Percentiles rank a stretch among this genome's conserved stretches.
Conservation (phyloP, 225 moss, liverwort and hornwort genomes). For the Anthoceros angustus region DNA sequence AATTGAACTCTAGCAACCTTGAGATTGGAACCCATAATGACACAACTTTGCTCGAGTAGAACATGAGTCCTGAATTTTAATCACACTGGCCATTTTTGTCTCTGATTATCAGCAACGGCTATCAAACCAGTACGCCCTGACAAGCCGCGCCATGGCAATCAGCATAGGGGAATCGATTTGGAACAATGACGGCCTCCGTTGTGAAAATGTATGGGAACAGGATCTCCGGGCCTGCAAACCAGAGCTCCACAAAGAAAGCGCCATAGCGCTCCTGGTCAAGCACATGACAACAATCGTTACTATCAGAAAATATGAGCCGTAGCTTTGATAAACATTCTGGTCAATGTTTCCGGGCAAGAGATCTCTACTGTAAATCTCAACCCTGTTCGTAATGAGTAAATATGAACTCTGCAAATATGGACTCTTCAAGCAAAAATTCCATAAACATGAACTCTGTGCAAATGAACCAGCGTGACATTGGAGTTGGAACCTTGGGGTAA, state of each 20-base stretch:
- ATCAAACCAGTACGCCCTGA: slow-evolving; percentile 42
- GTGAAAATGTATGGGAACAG: slow-evolving; percentile 56
- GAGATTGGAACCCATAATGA: too few species aligned
- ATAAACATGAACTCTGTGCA: neutral
- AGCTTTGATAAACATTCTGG: too few species aligned
- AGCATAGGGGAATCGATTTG: slow-evolving; percentile 45
- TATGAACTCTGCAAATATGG: too few species aligned
- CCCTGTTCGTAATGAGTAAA: too few species aligned
- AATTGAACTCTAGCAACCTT: too few species aligned
- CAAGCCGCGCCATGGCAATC: slow-evolving; percentile 54
- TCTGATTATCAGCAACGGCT: too few species aligned
- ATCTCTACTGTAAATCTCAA: too few species aligned
- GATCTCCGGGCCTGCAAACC: slow-evolving; percentile 49
- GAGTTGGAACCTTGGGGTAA: neutral
- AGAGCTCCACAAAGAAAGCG: slow-evolving; percentile 86
- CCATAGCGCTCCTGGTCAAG: slow-evolving; percentile 58
- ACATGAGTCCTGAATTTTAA: too few species aligned
- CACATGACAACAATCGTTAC: neutral
- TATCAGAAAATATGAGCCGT: neutral
- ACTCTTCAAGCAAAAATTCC: too few species aligned
- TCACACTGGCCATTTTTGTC: too few species aligned
- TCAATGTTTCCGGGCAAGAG: too few species aligned
- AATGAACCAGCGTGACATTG: neutral
- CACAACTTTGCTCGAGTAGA: too few species aligned
- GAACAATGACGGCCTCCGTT: slow-evolving; percentile 60